Evolutionary conservation across 441 rosid genomes (phyloP).

Genomic region (Erysimum cheiri): DNA sequence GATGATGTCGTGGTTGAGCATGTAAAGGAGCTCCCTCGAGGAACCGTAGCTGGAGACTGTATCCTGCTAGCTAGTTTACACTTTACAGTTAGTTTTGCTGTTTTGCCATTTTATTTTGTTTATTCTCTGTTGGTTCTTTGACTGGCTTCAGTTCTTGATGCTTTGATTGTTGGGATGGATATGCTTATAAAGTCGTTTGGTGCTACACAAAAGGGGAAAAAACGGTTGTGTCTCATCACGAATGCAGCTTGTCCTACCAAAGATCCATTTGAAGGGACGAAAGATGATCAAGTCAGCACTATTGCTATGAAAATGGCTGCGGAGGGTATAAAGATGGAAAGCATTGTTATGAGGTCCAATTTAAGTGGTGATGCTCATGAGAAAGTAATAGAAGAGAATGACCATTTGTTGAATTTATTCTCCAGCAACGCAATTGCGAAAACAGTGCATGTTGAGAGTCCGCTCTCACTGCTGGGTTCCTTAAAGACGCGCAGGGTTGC

Average conservation of each 20-base stretch:
- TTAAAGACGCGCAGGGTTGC: slow-evolving; percentile 70
- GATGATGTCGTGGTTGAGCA: slow-evolving; percentile 62
- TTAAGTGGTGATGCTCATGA: slow-evolving; percentile 45
- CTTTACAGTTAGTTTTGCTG: slow-evolving; percentile 9
- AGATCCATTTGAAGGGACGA: slow-evolving; percentile 80
- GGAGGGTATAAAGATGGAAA: slow-evolving; percentile 76
- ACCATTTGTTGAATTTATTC: slow-evolving; percentile 66
- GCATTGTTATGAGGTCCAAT: slow-evolving; percentile 63
- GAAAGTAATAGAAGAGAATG: slow-evolving; percentile 69
- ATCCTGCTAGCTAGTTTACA: slow-evolving; percentile 50
- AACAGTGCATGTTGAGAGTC: slow-evolving; percentile 65
- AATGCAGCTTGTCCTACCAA: slow-evolving; percentile 76
- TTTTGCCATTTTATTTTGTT: not conserved
- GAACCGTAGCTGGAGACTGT: slow-evolving; percentile 87
- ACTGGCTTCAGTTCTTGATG: slow-evolving; percentile 82
- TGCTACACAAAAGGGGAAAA: slow-evolving; percentile 68
- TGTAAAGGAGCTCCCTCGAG: slow-evolving; percentile 68
- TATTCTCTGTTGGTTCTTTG: slow-evolving; percentile 53
- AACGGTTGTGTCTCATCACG: slow-evolving; percentile 81
- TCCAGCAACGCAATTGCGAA: slow-evolving; percentile 60
- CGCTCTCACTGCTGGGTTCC: slow-evolving; percentile 86
- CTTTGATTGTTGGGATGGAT: slow-evolving; percentile 94
- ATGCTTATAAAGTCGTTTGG: slow-evolving; percentile 83
- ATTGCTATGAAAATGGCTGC: slow-evolving; percentile 72
- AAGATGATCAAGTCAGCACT: slow-evolving; percentile 81